Conservation (phyloP, 169 alveolate genomes). For the Perkinsus marinus region DNA sequence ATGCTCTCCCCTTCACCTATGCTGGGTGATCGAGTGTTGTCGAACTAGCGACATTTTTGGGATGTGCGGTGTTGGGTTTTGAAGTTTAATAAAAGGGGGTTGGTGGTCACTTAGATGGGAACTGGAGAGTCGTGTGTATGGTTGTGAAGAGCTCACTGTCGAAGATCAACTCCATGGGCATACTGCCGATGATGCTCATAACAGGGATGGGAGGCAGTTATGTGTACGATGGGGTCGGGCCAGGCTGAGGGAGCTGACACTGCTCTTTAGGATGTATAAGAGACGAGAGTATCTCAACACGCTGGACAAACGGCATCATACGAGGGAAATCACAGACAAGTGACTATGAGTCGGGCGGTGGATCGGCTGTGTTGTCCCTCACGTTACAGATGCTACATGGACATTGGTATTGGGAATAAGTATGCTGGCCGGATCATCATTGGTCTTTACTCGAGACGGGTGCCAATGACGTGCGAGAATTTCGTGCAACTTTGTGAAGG, state of each 20-base stretch:
- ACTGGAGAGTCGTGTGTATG: not conserved
- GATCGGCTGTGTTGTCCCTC: too few species aligned
- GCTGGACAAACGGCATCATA: not conserved
- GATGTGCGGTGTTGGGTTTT: not conserved
- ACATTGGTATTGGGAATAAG: constrained; percentile 17
- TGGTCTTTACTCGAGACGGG: constrained; percentile 16
- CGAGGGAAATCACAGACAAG: not conserved
- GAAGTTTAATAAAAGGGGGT: not conserved
- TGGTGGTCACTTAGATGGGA: not conserved
- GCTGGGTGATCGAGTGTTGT: not conserved
- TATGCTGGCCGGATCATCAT: constrained; percentile 17
- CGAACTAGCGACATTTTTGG: not conserved
- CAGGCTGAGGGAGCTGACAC: not conserved
- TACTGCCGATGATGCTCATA: not conserved
- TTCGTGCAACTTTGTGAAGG: constrained; percentile 27
- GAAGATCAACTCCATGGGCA: not conserved
- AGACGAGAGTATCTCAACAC: not conserved
- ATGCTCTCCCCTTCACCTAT: not conserved
- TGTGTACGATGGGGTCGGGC: not conserved
- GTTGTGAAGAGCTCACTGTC: not conserved
- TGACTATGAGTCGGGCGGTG: too few species aligned
- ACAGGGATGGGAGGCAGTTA: not conserved
- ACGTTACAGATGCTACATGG: constrained; percentile 4
- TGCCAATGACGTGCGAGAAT: constrained; percentile 20
- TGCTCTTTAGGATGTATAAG: not conserved